A percentile compares a stretch with the other conserved stretches of the same genome.
These are phyloP conservation scores for Petunia secreta DNA, from an alignment of 257 asterid genomes.

Conservation along the genomic window DNA sequence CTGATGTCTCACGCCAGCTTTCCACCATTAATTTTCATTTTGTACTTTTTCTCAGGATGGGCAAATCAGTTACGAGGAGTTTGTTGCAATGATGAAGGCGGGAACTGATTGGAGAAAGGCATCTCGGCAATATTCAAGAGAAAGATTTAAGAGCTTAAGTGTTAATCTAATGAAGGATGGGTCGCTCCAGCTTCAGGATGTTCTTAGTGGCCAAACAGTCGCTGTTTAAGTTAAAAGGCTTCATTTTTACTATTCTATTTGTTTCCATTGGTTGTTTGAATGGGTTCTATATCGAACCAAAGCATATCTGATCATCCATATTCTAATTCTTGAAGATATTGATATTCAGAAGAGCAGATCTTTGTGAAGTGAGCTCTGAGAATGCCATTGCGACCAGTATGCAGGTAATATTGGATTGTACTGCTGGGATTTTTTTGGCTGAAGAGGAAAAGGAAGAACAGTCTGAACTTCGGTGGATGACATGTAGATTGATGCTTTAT, in stretches of 20 bases:
- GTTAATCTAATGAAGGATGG: constrained; percentile 90
- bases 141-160: constrained; percentile 88
- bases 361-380: neutral
- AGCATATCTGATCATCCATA: constrained; percentile 7
- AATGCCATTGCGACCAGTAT: neutral
- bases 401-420: constrained; percentile 12
- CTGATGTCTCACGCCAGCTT: neutral
- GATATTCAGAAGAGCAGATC: constrained; percentile 22
- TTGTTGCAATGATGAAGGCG: constrained; percentile 90
- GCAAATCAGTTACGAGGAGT: constrained; percentile 74
- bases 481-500: constrained; percentile 6
- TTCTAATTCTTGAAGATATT: constrained; percentile 7
- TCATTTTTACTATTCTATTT: constrained; percentile 21
- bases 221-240: constrained; percentile 46
- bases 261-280: neutral
- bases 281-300: constrained; percentile 14
- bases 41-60: constrained; percentile 61
- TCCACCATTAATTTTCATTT: constrained; percentile 24
- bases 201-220: constrained; percentile 69
- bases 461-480: constrained; percentile 10
- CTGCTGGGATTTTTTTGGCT: constrained; percentile 12
- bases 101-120: constrained; percentile 98
- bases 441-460: neutral
- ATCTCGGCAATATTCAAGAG: constrained; percentile 87
- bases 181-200: constrained; percentile 83